phyloP scores from a whole-genome alignment of 1,284 basidiomycete species.

The Psilocybe mexicana region DNA sequence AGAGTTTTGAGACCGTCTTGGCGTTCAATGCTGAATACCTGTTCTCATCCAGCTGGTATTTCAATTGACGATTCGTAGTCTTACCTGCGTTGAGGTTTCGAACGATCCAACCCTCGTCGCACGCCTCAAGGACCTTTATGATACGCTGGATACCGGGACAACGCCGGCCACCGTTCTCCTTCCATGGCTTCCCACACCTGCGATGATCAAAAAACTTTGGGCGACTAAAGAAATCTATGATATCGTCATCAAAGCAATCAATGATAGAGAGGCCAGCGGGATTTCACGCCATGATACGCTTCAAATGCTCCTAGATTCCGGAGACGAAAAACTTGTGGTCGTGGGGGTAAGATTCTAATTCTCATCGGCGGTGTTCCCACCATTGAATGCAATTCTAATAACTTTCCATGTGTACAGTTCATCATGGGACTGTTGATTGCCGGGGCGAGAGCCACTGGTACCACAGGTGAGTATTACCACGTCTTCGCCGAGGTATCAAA shows the following conservation, averaged over 20 bases:
- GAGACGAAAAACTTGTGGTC: constrained; percentile 64
- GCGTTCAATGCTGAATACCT: constrained; percentile 10
- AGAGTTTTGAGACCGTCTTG: constrained; percentile 22
- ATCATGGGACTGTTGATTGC: constrained; percentile 77
- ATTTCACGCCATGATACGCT: constrained; percentile 61
- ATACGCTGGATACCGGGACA: constrained; percentile 63
- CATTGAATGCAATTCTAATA: constrained; percentile 19
- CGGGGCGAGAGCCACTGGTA: constrained; percentile 73
- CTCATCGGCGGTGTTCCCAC: constrained; percentile 21
- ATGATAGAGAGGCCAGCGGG: constrained; percentile 54
- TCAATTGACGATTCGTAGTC: constrained; percentile 65
- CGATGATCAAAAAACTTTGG: constrained; percentile 65
- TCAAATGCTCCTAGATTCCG: constrained; percentile 67
- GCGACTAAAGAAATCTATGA: constrained; percentile 74
- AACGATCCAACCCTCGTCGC: constrained; percentile 58
- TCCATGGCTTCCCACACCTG: constrained; percentile 72
- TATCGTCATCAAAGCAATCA: constrained; percentile 58
- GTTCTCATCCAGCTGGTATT: constrained; percentile 55
- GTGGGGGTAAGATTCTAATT: constrained; percentile 56
- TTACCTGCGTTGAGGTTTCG: constrained; percentile 67
- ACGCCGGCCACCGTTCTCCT: constrained; percentile 69
- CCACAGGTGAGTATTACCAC: constrained; percentile 49
- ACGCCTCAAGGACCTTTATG: constrained; percentile 63
- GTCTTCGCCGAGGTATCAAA: constrained; percentile 19
- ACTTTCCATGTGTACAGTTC: constrained; percentile 47